Percentiles rank a stretch among this genome's conserved stretches.
Evolutionary conservation across 106 monocot genomes (phyloP).

Genomic region (Platanthera guangdongensis): DNA sequence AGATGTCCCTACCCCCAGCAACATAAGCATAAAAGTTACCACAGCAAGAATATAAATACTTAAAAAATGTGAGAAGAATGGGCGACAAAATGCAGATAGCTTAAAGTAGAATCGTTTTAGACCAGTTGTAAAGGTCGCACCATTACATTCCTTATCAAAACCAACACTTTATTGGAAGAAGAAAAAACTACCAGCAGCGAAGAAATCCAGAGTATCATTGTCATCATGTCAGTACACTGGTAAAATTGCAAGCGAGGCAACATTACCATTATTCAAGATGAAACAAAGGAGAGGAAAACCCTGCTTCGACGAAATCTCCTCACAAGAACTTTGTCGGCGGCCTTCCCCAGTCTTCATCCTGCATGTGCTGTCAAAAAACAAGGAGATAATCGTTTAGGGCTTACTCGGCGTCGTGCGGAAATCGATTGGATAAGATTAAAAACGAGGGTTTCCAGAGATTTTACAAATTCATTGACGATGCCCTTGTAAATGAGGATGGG

Average conservation of each 20-base stretch:
- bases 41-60: too few relatives aligned
- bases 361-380: conserved; percentile 54
- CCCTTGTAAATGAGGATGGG: conserved; percentile 87
- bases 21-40: too few relatives aligned
- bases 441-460: not conserved
- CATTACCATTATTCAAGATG: conserved; percentile 1
- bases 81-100: not conserved
- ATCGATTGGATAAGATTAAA: not conserved
- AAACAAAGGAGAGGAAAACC: not conserved
- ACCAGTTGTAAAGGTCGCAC: not conserved
- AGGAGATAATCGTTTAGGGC: conserved; percentile 4
- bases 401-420: not conserved
- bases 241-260: not conserved
- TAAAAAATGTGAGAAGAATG: too few relatives aligned
- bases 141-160: not conserved
- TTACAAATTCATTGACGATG: conserved; percentile 68
- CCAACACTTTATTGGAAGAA: not conserved
- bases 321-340: conserved; percentile 54
- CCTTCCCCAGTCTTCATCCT: conserved; percentile 63
- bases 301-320: not conserved
- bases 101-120: not conserved
- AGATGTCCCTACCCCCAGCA: too few relatives aligned
- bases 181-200: not conserved
- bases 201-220: not conserved
- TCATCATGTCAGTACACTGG: not conserved